These are phyloP conservation scores for Hippophae gyantsensis DNA, from an alignment of 306 rosid species.

Conservation along the genomic window DNA sequence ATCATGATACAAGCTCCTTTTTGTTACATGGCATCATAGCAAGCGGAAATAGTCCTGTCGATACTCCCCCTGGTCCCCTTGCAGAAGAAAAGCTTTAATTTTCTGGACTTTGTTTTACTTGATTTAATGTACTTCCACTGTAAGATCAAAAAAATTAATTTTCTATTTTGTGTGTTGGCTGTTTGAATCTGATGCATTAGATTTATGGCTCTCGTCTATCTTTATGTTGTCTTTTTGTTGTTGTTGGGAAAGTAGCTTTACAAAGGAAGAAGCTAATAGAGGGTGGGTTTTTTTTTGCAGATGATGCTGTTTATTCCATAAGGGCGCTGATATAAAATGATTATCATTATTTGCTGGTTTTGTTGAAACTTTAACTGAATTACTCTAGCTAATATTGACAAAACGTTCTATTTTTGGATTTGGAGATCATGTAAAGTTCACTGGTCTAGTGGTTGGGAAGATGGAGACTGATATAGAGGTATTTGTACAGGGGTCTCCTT, in stretches of 20 bases:
- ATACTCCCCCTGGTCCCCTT: too few relatives aligned
- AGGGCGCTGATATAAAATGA: slow-evolving; percentile 42
- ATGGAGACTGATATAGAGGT: slow-evolving; percentile 73
- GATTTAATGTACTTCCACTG: too few relatives aligned
- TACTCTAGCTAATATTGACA: slow-evolving; percentile 30
- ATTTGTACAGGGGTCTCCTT: slow-evolving; percentile 84
- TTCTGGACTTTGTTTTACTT: too few relatives aligned
- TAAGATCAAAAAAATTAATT: too few relatives aligned
- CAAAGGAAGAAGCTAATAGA: slow-evolving; percentile 16
- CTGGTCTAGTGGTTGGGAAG: slow-evolving; percentile 60
- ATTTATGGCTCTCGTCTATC: background rate
- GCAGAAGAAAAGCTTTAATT: too few relatives aligned
- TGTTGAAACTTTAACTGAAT: slow-evolving; percentile 33
- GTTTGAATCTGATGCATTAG: background rate
- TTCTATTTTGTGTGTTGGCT: too few relatives aligned
- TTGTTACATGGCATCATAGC: too few relatives aligned
- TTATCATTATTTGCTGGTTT: slow-evolving; percentile 40
- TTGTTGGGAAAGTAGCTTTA: background rate
- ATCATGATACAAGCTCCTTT: too few relatives aligned
- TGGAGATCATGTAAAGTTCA: slow-evolving; percentile 71
- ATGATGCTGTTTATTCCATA: slow-evolving; percentile 50
- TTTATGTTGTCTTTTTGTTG: background rate
- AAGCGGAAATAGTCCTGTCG: too few relatives aligned
- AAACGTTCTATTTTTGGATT: slow-evolving; percentile 35
- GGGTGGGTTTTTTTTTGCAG: slow-evolving; percentile 36